A percentile compares a stretch with the other conserved stretches of the same genome.
Evolutionary conservation across 768 basidiomycete species (phyloP).

Genomic region (Roridomyces roridus): DNA sequence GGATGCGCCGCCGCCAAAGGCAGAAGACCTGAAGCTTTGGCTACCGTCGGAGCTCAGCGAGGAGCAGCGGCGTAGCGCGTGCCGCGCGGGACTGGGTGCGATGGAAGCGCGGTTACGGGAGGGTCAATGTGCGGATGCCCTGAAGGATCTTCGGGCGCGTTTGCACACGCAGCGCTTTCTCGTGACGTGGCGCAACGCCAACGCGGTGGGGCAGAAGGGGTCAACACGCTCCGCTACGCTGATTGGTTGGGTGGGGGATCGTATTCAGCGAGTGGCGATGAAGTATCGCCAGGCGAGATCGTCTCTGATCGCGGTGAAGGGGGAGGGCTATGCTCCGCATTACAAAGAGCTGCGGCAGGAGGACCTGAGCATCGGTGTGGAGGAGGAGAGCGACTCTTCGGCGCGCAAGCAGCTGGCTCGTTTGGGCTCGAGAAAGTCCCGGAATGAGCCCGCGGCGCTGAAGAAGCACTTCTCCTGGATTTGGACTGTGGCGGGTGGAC

Average conservation of each 20-base stretch:
- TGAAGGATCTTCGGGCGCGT: too few relatives aligned
- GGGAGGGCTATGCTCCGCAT: background rate
- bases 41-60: conserved; percentile 1
- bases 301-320: background rate
- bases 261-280: background rate
- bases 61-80: background rate
- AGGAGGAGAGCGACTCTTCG: background rate
- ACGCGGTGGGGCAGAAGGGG: background rate
- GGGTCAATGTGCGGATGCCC: conserved; percentile 13
- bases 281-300: background rate
- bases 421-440: background rate
- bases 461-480: conserved; percentile 11
- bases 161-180: too few relatives aligned
- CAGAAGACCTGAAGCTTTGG: conserved; percentile 20
- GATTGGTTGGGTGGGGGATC: background rate
- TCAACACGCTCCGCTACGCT: background rate
- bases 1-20: background rate
- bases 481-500: conserved; percentile 5
- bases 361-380: background rate
- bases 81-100: background rate
- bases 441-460: background rate
- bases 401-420: background rate
- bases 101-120: conserved; percentile 5
- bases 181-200: conserved; percentile 13
- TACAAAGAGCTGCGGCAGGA: background rate